These are phyloP conservation scores for Durio zibethinus DNA, from an alignment of 345 rosid species.

Conservation along the genomic window DNA sequence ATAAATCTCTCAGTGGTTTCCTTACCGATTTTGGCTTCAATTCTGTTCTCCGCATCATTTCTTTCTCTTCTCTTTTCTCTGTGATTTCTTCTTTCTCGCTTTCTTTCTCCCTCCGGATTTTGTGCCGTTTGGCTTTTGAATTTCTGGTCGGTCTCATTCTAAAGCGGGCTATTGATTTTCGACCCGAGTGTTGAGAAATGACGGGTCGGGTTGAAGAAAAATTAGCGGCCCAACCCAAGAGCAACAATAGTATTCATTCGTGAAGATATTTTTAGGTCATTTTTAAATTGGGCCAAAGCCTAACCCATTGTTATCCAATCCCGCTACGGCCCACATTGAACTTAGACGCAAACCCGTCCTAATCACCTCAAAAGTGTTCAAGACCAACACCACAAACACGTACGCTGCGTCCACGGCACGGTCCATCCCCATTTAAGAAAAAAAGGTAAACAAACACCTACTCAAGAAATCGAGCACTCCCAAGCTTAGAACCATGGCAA, in stretches of 20 bases:
- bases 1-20: constrained; percentile 34
- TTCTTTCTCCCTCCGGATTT: neutral
- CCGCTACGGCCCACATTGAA: neutral
- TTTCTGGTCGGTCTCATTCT: neutral
- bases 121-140: constrained; percentile 13
- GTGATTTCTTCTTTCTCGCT: neutral
- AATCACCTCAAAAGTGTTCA: neutral
- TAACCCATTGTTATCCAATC: neutral
- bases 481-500: constrained; percentile 30
- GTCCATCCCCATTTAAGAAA: neutral
- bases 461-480: neutral
- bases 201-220: neutral
- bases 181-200: neutral
- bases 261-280: too few species aligned
- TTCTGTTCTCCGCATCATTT: constrained; percentile 36
- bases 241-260: too few species aligned
- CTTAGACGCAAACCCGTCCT: neutral
- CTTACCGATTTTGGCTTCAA: constrained; percentile 33
- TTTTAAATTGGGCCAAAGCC: neutral
- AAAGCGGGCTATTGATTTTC: neutral
- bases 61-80: neutral
- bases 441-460: too few species aligned
- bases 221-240: neutral
- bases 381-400: neutral
- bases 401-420: neutral